Evolutionary conservation across 2,329 filamentous ascomycete genomes (phyloP), one percentile per base, ranked within the genome.

Genomic region (Alternaria atra): DNA sequence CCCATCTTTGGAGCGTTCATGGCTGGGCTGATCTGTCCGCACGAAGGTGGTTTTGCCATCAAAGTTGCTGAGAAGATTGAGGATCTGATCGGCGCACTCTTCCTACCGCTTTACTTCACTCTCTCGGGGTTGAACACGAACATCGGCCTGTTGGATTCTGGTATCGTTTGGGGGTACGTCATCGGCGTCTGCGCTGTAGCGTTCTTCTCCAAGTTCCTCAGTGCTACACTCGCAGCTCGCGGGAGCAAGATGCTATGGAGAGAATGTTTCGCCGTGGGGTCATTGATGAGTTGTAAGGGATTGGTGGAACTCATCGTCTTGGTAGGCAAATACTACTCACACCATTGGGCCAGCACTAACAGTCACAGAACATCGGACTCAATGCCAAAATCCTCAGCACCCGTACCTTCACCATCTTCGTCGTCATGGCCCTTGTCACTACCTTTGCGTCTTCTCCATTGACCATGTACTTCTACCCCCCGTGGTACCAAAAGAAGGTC

Each of bases 201-300:
- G 1, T 96, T 97, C 73, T 81, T 88, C 23, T 92, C 90, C 50
- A 98, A 98, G 78, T 91, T 98, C 52, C 82, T 90, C 12, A 94
- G 94, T 42, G 93, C 92, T 17, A 89, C 92, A 0, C 60, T 96
- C 1, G 93, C 94, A 7, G 93, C 94, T 0, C 87, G 88, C 35
- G 73, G 88, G 3, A 92, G 88, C 70, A 93, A 91, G 27, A 83
- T 97, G 52, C 85, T 96, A 1, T 98, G 94, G 94, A 87, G 94
- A 60, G 94, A 98, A 77, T 94, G 91, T 58, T 87, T 96, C 32
- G 88, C 92, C 1, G 95, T 98, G 67, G 94, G 94, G 13, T 88
- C 90, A 15, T 80, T 97, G 71, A 98, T 98, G 94, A 97, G 92
- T 80, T 98, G 94, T 79, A 98, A 98, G 79, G 94, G 94, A 71